phyloP scores from a whole-genome alignment of 768 basidiomycete genomes.

The Lepiota subincarnata region DNA sequence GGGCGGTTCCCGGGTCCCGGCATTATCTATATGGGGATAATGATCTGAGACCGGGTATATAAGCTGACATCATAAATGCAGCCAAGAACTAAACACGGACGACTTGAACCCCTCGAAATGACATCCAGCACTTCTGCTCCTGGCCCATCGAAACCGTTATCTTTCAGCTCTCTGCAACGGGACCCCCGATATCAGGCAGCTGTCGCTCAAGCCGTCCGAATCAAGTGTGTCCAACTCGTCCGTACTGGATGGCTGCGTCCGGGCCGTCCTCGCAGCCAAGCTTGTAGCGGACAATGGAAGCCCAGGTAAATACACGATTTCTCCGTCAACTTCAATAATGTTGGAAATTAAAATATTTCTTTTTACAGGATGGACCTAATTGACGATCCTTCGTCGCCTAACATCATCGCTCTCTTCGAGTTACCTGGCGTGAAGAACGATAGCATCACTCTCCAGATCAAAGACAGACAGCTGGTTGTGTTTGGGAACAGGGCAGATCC shows the following conservation, averaged over 20 bases:
- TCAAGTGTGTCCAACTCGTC: conserved; percentile 22
- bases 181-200: conserved; percentile 13
- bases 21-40: too few relatives aligned
- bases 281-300: conserved; percentile 16
- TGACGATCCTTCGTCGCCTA: conserved; percentile 32
- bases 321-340: not conserved
- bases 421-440: conserved; percentile 39
- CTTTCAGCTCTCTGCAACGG: conserved; percentile 6
- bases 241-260: conserved; percentile 22
- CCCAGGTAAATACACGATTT: conserved; percentile 18
- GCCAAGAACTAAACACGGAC: not conserved
- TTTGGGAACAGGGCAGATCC: conserved; percentile 28
- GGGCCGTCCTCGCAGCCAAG: conserved; percentile 13
- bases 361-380: conserved; percentile 37
- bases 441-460: conserved; percentile 31
- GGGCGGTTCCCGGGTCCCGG: too few relatives aligned
- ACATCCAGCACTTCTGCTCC: conserved; percentile 5
- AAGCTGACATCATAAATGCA: not conserved
- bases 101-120: conserved; percentile 1
- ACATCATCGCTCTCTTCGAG: conserved; percentile 36
- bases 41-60: conserved; percentile 3
- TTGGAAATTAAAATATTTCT: not conserved
- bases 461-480: conserved; percentile 30
- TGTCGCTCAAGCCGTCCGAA: conserved; percentile 21
- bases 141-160: not conserved